Evolutionary conservation across 2,329 filamentous ascomycete species (phyloP), one percentile per base, ranked within the genome.

Genomic region (Cercospora sp.): DNA sequence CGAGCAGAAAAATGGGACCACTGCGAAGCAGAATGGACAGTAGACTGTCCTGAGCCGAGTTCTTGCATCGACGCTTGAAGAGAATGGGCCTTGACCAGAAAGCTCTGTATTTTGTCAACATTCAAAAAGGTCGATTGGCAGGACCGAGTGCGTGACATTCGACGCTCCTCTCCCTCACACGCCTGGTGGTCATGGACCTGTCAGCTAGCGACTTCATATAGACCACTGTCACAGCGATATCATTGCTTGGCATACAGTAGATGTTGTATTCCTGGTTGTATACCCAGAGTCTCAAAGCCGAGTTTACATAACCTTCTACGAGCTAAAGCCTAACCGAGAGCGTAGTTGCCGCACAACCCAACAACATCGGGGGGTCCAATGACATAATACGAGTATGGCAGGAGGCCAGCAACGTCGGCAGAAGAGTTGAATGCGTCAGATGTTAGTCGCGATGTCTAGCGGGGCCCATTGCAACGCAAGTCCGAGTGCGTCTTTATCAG

Each of bases 341-440:
- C 95, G 63, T 89, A 87, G 80, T 99, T 95, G 64, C 95, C 95
- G 73, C 92, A 90, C 70, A 98, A 84, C 12, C 60, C 36, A 13
- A 7, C 91, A 87, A 23, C 93, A 93, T 97, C 95, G 0, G 95
- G 94, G 40, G 92, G 96, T 58, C 95, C 95, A 62, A 99, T 89
- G 67, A 99, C 94, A 82, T 98, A 99, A 84, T 99, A 96, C 76
- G 93, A 93, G 80, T 98, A 97, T 0, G 95, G 94, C 0, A 99
- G 86, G 2, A 99, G 87, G 2, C 94, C 94, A n/a, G 94, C 94
- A 8, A 88, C 80, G 77, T 98, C 95, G 57, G 95, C 95, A 2
- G 96, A 96, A 2, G 94, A 97, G 79, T 94, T 91, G 89, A 70
- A 99, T 94, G 81, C 99, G 95, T 95, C 95, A 99, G 76, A 99